These are phyloP conservation scores for Stagonosporopsis tanaceti DNA, from an alignment of 2,329 filamentous ascomycete species.

Conservation along the genomic window DNA sequence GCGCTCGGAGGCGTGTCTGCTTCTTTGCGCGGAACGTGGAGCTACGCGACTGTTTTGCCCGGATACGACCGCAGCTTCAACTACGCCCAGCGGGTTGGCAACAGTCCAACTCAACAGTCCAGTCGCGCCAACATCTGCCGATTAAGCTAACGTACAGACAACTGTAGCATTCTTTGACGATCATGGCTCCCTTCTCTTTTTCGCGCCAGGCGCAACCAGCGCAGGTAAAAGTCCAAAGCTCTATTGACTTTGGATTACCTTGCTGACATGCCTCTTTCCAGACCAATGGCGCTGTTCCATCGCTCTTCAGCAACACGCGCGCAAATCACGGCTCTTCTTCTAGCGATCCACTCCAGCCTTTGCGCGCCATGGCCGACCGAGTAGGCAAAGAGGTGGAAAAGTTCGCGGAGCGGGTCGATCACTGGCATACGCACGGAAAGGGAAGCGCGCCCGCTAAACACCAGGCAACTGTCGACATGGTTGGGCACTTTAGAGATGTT, in stretches of 20 bases:
- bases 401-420: slow-evolving; percentile 84
- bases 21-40: slow-evolving; percentile 9
- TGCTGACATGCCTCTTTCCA: background rate
- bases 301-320: slow-evolving; percentile 26
- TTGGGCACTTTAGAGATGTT: slow-evolving; percentile 57
- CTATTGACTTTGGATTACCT: background rate
- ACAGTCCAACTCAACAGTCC: background rate
- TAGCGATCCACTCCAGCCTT: slow-evolving; percentile 62
- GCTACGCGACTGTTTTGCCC: slow-evolving; percentile 38
- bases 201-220: slow-evolving; percentile 38
- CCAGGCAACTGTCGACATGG: slow-evolving; percentile 50
- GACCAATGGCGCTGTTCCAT: slow-evolving; percentile 23
- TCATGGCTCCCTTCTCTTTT: slow-evolving; percentile 40
- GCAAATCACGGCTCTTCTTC: slow-evolving; percentile 22
- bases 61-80: slow-evolving; percentile 2
- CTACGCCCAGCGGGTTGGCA: background rate
- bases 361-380: slow-evolving; percentile 71
- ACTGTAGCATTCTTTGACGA: slow-evolving; percentile 8
- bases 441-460: slow-evolving; percentile 61
- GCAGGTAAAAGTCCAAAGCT: slow-evolving; percentile 32
- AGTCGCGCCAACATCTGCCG: background rate
- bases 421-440: slow-evolving; percentile 60
- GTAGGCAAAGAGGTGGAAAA: slow-evolving; percentile 84
- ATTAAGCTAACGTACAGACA: background rate
- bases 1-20: slow-evolving; percentile 5